phyloP scores from a whole-genome alignment of 176 grass and related monocot species.

The Carex parvula region DNA sequence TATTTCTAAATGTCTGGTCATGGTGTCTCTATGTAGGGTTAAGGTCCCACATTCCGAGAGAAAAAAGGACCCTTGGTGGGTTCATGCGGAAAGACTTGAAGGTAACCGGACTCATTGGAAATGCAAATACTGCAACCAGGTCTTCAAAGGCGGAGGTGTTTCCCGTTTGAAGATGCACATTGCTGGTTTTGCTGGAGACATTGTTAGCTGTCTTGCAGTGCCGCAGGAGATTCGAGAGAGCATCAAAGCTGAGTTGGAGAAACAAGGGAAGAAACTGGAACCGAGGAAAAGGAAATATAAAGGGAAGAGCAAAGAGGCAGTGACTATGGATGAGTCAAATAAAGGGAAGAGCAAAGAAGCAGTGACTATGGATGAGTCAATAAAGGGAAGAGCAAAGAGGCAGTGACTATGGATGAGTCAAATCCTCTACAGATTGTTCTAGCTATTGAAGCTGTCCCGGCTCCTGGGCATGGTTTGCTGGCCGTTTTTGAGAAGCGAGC shows the following conservation, averaged over 20 bases:
- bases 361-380: not conserved
- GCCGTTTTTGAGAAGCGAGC: not conserved
- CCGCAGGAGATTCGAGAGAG: constrained; percentile 14
- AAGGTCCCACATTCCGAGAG: not conserved
- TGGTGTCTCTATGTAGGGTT: not conserved
- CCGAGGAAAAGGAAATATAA: constrained; percentile 15
- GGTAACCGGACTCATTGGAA: constrained; percentile 16
- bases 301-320: constrained; percentile 6
- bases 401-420: not conserved
- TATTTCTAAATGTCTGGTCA: not conserved
- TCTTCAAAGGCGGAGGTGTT: constrained; percentile 25
- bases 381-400: constrained; percentile 3
- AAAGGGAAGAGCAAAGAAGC: constrained; percentile 9
- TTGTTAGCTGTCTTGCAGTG: constrained; percentile 9
- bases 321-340: not conserved
- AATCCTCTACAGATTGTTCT: not conserved
- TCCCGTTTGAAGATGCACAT: constrained; percentile 28
- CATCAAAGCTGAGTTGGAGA: constrained; percentile 16
- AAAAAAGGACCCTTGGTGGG: constrained; percentile 4
- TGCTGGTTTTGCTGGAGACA: constrained; percentile 22
- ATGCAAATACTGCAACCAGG: constrained; percentile 22
- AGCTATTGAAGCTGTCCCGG: not conserved
- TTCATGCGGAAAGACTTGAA: constrained; percentile 26
- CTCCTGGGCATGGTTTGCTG: not conserved
- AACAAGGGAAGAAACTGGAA: constrained; percentile 2